Evolutionary conservation across 2,329 filamentous ascomycete species (phyloP), one percentile per base, ranked within the genome.

Genomic region (Trichoderma koningii): DNA sequence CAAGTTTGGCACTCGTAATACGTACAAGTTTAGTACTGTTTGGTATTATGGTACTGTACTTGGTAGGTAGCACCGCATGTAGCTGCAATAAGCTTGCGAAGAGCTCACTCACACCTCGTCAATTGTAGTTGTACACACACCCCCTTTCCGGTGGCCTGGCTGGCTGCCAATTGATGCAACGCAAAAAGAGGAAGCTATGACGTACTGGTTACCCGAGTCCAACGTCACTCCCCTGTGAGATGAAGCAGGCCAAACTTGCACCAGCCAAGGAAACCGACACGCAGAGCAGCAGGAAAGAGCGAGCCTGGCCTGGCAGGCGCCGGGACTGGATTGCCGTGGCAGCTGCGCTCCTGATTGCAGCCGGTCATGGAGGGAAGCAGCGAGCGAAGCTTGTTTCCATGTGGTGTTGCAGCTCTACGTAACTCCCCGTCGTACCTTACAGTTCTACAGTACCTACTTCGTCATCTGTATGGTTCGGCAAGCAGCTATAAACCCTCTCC

Each of bases 211-310:
- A 69, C 70, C 68, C 71, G 70, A 68, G 69, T 68, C 69, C 70
- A 76, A 76, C 75, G 75, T 76, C 75, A 76, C 74, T 71, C 62
- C 67, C 69, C 61, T 59, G 68, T 64, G 61, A 45, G 45, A 60
- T 26, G 17, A 14, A 23, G 21, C 66, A 70, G 34, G 34, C 66
- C 69, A 69, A 68, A 68, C 28, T 48, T 26, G 48, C 41, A n/a
- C 6, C 48, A 28, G 34, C 34, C 34, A 38, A 38, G 48, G 48
- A 28, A 51, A 44, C 21, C 21, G 21, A 17, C 9, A 1, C 17
- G 41, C 41, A 51, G 48, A 14, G 50, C 28, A 52, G 30, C 48
- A 34, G 48, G 41, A 17, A 44, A 44, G 48, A 38, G 34, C 34
- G 34, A 38, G 34, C 34, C 12, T 23, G 21, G 21, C 21, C 21